These are phyloP conservation scores for Phaeotremella fagi DNA, from an alignment of 768 basidiomycete species.

Conservation along the genomic window DNA sequence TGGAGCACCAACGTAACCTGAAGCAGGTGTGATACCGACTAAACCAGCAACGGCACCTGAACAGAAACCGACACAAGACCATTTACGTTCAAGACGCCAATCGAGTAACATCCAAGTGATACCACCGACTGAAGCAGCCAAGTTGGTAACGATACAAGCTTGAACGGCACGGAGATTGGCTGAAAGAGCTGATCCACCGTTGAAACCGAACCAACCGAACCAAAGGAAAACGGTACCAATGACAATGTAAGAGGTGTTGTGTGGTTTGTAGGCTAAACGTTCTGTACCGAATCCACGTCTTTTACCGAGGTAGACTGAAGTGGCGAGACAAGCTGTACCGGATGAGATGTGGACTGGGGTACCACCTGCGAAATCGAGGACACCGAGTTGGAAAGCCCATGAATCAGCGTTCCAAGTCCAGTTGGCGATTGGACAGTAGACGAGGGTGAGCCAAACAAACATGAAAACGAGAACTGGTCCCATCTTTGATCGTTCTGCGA, in stretches of 20 bases:
- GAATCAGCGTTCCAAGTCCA: slow-evolving; percentile 71
- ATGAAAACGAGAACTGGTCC: slow-evolving; percentile 70
- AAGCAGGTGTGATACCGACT: slow-evolving; percentile 85
- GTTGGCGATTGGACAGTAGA: slow-evolving; percentile 80
- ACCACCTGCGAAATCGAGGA: slow-evolving; percentile 78
- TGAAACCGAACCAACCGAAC: slow-evolving; percentile 84
- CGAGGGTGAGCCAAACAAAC: slow-evolving; percentile 79
- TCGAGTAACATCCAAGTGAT: slow-evolving; percentile 73
- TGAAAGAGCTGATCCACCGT: slow-evolving; percentile 75
- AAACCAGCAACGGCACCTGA: slow-evolving; percentile 78
- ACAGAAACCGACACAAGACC: slow-evolving; percentile 87
- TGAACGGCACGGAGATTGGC: slow-evolving; percentile 80
- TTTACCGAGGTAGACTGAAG: slow-evolving; percentile 78
- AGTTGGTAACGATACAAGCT: slow-evolving; percentile 84
- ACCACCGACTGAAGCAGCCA: slow-evolving; percentile 70
- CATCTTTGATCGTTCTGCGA: slow-evolving; percentile 81
- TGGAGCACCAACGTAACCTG: slow-evolving; percentile 66
- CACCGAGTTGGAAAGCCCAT: slow-evolving; percentile 72
- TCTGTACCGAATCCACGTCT: slow-evolving; percentile 57
- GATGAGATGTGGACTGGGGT: slow-evolving; percentile 38
- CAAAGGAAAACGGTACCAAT: slow-evolving; percentile 80
- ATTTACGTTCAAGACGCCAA: slow-evolving; percentile 72
- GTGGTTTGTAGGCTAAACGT: slow-evolving; percentile 63
- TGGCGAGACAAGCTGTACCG: slow-evolving; percentile 78
- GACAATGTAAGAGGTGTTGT: slow-evolving; percentile 77